Percentiles rank a stretch among this genome's conserved stretches.
These are phyloP conservation scores for Gaeumannomyces tritici DNA, from an alignment of 2,329 filamentous ascomycete species.

Conservation along the genomic window DNA sequence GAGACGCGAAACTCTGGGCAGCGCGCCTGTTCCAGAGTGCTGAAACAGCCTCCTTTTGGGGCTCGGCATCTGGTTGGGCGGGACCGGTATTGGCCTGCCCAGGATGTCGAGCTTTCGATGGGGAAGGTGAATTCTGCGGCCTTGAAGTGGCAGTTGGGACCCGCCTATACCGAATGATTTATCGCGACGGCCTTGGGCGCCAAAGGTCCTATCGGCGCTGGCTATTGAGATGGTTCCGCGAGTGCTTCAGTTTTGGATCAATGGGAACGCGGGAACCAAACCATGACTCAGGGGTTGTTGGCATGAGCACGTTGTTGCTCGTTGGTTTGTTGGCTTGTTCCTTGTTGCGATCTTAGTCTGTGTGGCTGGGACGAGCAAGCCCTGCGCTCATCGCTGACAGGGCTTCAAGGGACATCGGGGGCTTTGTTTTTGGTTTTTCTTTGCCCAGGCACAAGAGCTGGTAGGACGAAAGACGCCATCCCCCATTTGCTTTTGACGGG, in stretches of 20 bases:
- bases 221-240: too few species aligned
- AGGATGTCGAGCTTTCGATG: neutral
- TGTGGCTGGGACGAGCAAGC: too few species aligned
- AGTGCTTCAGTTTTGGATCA: too few species aligned
- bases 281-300: too few species aligned
- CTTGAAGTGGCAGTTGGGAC: neutral
- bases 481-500: neutral
- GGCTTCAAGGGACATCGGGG: too few species aligned
- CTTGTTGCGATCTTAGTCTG: too few species aligned
- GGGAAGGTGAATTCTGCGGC: neutral
- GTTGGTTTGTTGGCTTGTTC: too few species aligned
- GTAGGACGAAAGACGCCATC: neutral
- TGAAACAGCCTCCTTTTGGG: neutral
- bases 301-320: too few species aligned
- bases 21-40: neutral
- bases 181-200: neutral
- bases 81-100: neutral
- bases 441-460: too few species aligned
- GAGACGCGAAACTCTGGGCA: neutral
- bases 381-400: too few species aligned
- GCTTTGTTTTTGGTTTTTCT: neutral
- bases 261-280: too few species aligned
- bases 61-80: neutral
- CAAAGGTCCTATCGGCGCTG: neutral
- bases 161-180: neutral